Conservation (phyloP, 768 basidiomycete genomes). For the Auricularia sp. region DNA sequence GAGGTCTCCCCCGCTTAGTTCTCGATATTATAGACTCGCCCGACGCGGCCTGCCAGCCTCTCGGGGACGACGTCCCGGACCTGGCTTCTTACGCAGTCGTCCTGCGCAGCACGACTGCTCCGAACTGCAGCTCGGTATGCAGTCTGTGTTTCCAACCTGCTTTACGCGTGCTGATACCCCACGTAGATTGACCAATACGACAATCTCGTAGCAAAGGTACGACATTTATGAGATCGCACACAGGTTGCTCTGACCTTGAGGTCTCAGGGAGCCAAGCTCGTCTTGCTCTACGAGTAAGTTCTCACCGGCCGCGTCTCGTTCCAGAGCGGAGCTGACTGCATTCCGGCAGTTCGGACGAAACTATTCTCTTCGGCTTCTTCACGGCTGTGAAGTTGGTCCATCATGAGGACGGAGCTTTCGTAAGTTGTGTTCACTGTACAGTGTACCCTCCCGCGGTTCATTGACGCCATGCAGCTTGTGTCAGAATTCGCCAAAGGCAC, state of each 20-base stretch:
- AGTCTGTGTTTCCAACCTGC: slow-evolving; percentile 4
- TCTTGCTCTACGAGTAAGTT: slow-evolving; percentile 47
- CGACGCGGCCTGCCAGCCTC: slow-evolving; percentile 22
- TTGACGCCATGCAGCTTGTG: neutral
- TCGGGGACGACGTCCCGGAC: slow-evolving; percentile 20
- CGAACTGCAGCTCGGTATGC: slow-evolving; percentile 38
- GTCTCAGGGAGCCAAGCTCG: slow-evolving; percentile 40
- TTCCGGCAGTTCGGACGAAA: slow-evolving; percentile 37
- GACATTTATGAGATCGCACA: slow-evolving; percentile 24
- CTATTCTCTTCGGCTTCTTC: slow-evolving; percentile 36
- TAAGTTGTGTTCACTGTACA: neutral
- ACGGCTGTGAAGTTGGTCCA: slow-evolving; percentile 18
- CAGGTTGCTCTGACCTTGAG: neutral
- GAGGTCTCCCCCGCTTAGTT: slow-evolving; percentile 5
- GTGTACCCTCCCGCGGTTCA: neutral
- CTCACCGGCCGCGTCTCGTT: neutral
- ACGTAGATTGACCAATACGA: neutral
- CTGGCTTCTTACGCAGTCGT: slow-evolving; percentile 22
- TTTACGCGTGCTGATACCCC: neutral
- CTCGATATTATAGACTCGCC: slow-evolving; percentile 14
- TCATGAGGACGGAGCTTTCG: neutral
- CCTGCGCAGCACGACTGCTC: slow-evolving; percentile 19
- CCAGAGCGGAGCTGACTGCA: neutral
- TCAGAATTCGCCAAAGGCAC: slow-evolving; percentile 1
- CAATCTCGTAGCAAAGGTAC: slow-evolving; percentile 36